phyloP scores from a whole-genome alignment of 1,284 basidiomycete species.

The Sparassis latifolia region DNA sequence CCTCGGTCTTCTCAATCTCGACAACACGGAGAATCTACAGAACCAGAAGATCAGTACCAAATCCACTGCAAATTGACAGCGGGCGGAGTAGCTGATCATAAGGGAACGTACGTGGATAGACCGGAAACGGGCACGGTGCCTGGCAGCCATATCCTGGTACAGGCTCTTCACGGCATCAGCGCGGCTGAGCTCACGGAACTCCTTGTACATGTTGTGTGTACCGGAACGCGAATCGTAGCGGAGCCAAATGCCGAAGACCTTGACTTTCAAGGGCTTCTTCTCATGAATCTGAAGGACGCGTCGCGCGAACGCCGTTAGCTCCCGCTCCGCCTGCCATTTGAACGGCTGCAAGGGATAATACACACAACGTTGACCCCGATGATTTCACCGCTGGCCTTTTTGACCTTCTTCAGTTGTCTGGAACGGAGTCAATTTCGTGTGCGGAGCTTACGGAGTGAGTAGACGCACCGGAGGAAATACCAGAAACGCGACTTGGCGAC shows the following conservation, averaged over 20 bases:
- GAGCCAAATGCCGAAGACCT: constrained; percentile 99
- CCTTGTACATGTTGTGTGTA: constrained; percentile 97
- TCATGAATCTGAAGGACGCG: constrained; percentile 75
- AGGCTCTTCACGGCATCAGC: constrained; percentile 94
- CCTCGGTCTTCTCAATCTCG: constrained; percentile 88
- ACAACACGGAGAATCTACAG: constrained; percentile 85
- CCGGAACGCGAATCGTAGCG: constrained; percentile 98
- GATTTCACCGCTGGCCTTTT: constrained; percentile 99
- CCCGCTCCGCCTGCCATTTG: constrained; percentile 81
- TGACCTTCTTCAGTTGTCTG: constrained; percentile 97
- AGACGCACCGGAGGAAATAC: constrained; percentile 87
- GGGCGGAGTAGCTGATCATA: background rate
- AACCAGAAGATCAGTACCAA: constrained; percentile 2
- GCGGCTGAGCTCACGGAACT: constrained; percentile 95
- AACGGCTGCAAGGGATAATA: constrained; percentile 75
- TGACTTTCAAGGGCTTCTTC: constrained; percentile 96
- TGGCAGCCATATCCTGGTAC: constrained; percentile 99
- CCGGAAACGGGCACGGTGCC: constrained; percentile 98
- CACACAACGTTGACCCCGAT: constrained; percentile 96
- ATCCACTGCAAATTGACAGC: background rate
- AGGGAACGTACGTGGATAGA: constrained; percentile 81
- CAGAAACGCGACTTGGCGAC: constrained; percentile 99
- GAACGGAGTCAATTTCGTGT: background rate
- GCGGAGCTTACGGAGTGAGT: background rate
- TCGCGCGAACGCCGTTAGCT: constrained; percentile 38